Conservation (phyloP, 1,284 basidiomycete genomes). For the Cutaneotrichosporon sp. region DNA sequence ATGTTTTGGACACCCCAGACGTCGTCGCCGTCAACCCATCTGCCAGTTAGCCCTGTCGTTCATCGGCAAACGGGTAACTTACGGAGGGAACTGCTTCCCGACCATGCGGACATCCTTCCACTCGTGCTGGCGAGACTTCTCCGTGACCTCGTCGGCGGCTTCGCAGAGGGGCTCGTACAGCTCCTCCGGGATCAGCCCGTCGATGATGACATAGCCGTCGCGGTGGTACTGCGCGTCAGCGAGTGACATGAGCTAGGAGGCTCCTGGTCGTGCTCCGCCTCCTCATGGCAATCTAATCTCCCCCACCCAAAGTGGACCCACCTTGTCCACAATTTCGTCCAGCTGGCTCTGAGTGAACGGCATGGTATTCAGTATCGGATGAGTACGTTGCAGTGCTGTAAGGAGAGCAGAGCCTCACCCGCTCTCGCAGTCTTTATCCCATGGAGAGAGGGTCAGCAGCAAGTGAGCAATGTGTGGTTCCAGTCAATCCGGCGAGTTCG, state of each 20-base stretch:
- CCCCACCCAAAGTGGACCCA: constrained; percentile 4
- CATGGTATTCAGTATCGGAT: constrained; percentile 4
- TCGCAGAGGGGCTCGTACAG: constrained; percentile 52
- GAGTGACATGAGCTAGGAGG: not conserved
- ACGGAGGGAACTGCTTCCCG: constrained; percentile 78
- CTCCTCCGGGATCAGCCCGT: constrained; percentile 55
- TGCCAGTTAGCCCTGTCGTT: not conserved
- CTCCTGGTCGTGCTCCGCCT: too few species aligned
- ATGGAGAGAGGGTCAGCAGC: too few species aligned
- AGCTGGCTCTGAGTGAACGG: constrained; percentile 20
- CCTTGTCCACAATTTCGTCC: constrained; percentile 18
- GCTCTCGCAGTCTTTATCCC: not conserved
- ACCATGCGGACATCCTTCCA: constrained; percentile 70
- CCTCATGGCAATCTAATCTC: not conserved
- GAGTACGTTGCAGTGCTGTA: too few species aligned
- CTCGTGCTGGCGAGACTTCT: constrained; percentile 57
- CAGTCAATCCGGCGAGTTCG: not conserved
- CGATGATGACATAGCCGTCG: constrained; percentile 70
- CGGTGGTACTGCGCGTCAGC: constrained; percentile 53
- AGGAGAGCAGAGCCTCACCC: too few species aligned
- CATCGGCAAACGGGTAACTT: not conserved
- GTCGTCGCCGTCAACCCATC: constrained; percentile 50
- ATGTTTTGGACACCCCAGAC: constrained; percentile 75
- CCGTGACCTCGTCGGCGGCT: constrained; percentile 57
- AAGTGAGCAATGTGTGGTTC: too few species aligned